Evolutionary conservation across 441 rosid species (phyloP), one percentile per base, ranked within the genome.

Genomic region (Populus hybrid): DNA sequence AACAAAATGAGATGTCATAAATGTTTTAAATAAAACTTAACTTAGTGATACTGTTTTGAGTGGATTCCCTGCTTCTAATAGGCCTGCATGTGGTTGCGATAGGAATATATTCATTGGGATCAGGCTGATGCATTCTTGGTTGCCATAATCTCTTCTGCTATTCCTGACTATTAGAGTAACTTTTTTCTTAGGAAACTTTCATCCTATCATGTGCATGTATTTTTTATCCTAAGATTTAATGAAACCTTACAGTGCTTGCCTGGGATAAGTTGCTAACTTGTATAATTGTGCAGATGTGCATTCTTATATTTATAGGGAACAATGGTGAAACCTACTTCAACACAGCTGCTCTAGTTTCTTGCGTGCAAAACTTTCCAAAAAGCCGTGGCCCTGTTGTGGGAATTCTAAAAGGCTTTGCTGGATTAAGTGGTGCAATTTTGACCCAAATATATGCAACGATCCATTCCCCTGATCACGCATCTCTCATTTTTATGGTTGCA

Each of bases 251-350:
- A 19, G 40, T 72, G 59, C 78, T 76, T 12, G 24, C 10, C 74
- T n/a, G 66, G 63, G 63, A 75, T 76, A 68, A 67, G 67, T 69
- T 42, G 50, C 57, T 82, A 74, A 79, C 67, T 7, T 28, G 5
- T 79, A 63, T 75, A 59, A 5, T 11, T 68, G 42, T 78, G 89
- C 89, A 93, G 97, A 93, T 94, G 95, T 96, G 98, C 76, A 28
- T 91, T 82, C 94, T 94, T 71, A 92, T 96, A 80, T 93, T 93
- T 68, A 86, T 90, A 66, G 98, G 97, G 67, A 93, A 88, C 86
- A 94, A 96, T 78, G 99, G 99, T 0, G 97, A 96, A 82, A 96
- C 99, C 80, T 92, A 94, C 91, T 92, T 91, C 93, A 96, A 96
- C 59, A 92, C 98, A 8, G 97, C 83, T 30, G 85, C 98, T 79